These are phyloP conservation scores for Tetracladium setigerum DNA, from an alignment of 495 filamentous ascomycete species.

Conservation along the genomic window DNA sequence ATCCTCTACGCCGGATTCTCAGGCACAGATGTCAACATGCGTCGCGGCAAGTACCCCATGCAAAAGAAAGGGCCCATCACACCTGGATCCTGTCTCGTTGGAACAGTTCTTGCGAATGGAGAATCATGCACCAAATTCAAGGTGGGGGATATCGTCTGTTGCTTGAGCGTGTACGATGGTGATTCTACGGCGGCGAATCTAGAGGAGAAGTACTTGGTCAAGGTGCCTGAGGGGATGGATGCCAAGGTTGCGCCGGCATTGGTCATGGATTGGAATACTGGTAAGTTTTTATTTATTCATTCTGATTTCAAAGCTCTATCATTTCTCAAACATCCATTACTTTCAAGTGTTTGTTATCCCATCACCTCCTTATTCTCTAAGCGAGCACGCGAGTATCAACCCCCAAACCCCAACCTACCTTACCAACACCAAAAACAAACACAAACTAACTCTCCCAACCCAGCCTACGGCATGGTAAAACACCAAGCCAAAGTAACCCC, in stretches of 20 bases:
- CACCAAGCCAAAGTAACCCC: conserved; percentile 25
- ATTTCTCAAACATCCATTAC: no score
- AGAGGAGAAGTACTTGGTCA: conserved; percentile 30
- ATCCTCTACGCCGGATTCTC: conserved; percentile 33
- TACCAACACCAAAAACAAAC: no score
- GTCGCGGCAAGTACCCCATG: conserved; percentile 31
- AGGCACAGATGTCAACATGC: conserved; percentile 37
- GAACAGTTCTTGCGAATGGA: conserved; percentile 26
- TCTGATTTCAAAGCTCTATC: no score
- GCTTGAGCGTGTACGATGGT: conserved; percentile 32
- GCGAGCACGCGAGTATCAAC: no score
- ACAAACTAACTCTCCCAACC: no score
- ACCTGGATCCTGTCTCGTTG: conserved; percentile 34
- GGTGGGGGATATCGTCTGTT: conserved; percentile 28
- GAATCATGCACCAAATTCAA: conserved; percentile 20
- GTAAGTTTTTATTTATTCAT: no score
- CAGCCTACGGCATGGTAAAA: conserved; percentile 32
- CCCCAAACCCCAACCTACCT: no score
- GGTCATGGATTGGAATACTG: conserved; percentile 32
- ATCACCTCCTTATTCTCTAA: no score
- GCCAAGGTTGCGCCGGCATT: conserved; percentile 25
- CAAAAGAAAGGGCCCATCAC: conserved; percentile 32
- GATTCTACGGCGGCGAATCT: conserved; percentile 32
- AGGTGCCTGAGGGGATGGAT: conserved; percentile 29
- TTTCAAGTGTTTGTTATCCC: no score